A percentile compares a stretch with the other conserved stretches of the same genome.
These are phyloP conservation scores for Xanthoconium purpureum DNA, from an alignment of 768 basidiomycete genomes.

Conservation along the genomic window DNA sequence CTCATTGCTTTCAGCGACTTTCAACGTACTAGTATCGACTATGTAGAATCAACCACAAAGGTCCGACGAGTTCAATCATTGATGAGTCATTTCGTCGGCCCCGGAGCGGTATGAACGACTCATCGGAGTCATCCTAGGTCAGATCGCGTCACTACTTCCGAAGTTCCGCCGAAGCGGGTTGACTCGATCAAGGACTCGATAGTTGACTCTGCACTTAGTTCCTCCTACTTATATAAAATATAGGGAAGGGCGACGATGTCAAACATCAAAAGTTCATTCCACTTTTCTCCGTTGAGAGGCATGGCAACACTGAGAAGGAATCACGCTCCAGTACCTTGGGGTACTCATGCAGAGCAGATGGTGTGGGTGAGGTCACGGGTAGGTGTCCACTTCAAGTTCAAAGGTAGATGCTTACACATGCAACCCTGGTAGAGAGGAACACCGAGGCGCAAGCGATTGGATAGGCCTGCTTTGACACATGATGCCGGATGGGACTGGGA, in stretches of 20 bases:
- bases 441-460: constrained; percentile 10
- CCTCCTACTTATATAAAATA: constrained; percentile 17
- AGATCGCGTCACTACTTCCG: not conserved
- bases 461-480: constrained; percentile 11
- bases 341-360: not conserved
- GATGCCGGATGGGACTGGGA: constrained; percentile 29
- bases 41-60: too few species aligned
- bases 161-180: not conserved
- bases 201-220: not conserved
- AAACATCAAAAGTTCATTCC: not conserved
- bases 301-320: constrained; percentile 23
- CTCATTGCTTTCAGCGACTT: too few species aligned
- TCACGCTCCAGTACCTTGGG: constrained; percentile 9
- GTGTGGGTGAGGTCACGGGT: constrained; percentile 16
- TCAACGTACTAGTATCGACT: too few species aligned
- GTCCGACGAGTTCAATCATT: too few species aligned
- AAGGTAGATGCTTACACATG: not conserved
- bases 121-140: constrained; percentile 16
- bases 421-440: constrained; percentile 6
- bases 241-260: not conserved
- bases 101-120: not conserved
- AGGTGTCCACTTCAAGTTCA: not conserved
- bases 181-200: constrained; percentile 3
- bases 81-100: not conserved
- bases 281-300: not conserved